Base-by-base conservation (phyloP, 225 moss, liverwort and hornwort genomes). In the Antitrichia curtipendula region DNA sequence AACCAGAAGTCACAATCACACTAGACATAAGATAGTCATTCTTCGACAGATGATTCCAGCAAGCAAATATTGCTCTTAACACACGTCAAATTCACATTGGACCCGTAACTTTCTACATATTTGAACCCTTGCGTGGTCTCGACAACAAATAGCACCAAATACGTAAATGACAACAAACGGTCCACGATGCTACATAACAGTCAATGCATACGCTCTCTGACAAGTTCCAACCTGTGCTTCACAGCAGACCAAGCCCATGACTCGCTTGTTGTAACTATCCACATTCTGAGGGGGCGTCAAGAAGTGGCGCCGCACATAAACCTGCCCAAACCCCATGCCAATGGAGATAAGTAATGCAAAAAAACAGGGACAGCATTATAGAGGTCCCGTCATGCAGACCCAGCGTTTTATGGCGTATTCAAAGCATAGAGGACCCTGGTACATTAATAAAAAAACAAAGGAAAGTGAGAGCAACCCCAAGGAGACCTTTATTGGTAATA, bases 201-300 rank as follows among this genome's bases (percentile, higher is more conserved):
- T 38, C 75, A 66, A 77, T 63, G n/a, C 59, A 78, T 40, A 78
- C 34, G 59, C 77, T 40, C 50, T 81, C 70, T 41, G 47, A 57
- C 23, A 63, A 82, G 72, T 13, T 80, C 18, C 58, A 91, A 97
- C 97, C 95, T 98, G 98, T 69, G 98, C 97, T 95, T 99, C 98
- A 91, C 98, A 99, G 82, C 98, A 96, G 82, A 97, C 98, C 92
- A 97, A 89, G 87, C 89, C 92, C 96, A 94, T 97, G 58, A 99
- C 98, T 88, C 92, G 94, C 89, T 94, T 93, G 87, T 92, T 96
- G 75, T 96, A 98, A 68, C 80, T 95, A 74, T 97, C 97, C 84
- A 99, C 92, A 52, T 91, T 92, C 90, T 97, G 98, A 63, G 98
- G 98, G n/a, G 98, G 98, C 53, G 93, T 96, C 90, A 99, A 89